phyloP scores from a whole-genome alignment of 352 stramenopile genomes.

The Poterioochromonas sp. region DNA sequence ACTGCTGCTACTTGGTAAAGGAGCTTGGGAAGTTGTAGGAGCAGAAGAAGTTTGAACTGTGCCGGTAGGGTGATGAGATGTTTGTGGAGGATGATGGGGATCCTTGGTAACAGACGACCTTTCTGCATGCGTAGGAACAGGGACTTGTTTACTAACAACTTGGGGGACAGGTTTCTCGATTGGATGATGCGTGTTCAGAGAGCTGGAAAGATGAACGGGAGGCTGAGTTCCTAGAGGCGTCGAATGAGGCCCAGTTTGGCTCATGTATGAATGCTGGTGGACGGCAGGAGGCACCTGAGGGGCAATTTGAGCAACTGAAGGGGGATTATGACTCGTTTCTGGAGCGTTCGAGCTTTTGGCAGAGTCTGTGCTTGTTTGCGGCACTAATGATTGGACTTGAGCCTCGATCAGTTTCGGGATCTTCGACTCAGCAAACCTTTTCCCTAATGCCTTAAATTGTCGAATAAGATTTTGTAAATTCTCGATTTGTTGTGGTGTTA shows the following conservation, averaged over 20 bases:
- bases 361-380: not conserved
- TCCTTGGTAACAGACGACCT: too few species aligned
- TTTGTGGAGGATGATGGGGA: not conserved
- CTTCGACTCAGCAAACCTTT: not conserved
- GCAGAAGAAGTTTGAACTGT: not conserved
- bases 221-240: not conserved
- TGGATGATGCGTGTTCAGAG: too few species aligned
- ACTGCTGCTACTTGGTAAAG: not conserved
- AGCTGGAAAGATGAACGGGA: not conserved
- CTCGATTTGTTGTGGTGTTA: slow-evolving; percentile 1
- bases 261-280: not conserved
- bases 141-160: too few species aligned
- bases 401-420: slow-evolving; percentile 16
- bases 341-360: not conserved
- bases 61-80: not conserved
- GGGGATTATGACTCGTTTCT: not conserved
- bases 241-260: not conserved
- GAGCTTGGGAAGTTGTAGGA: not conserved
- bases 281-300: too few species aligned
- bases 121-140: too few species aligned
- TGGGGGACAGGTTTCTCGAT: too few species aligned
- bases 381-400: not conserved
- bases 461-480: not conserved
- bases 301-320: not conserved
- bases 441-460: slow-evolving; percentile 22